Evolutionary conservation across 2,329 filamentous ascomycete species (phyloP), one percentile per base, ranked within the genome.

Genomic region (Colletotrichum phormii): DNA sequence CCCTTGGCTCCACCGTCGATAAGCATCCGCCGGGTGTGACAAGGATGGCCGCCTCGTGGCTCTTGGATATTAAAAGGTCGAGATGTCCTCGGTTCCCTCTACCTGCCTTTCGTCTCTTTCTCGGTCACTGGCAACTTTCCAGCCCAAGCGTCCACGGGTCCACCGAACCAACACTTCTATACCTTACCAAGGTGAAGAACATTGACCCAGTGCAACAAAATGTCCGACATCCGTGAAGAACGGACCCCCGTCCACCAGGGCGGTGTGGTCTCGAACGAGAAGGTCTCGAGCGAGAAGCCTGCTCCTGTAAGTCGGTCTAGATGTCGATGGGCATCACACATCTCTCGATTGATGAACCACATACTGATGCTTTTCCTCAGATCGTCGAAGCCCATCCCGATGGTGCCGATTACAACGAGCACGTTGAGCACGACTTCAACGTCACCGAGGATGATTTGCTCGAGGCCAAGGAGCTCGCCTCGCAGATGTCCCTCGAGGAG

Each of bases 361-460:
- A 11, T 49, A 15, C 55, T 72, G 33, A 70, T 13, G 11, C 5
- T 1, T n/a, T 24, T 42, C n/a, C 26, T 49, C 46, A 72, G 67
- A 26, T 60, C 51, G 64, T 71, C 58, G 68, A 74, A 4, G 24
- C 51, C 13, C 42, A 67, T n/a, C 46, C 63, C 18, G 72, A 72
- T 11, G 60, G 63, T 2, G 33, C 53, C 18, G 71, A 67, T 1
- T 67, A 61, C 22, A 55, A 72, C n/a, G 53, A 42, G 46, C 62
- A 67, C 62, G 72, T 67, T n/a, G 66, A 71, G 67, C 76, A 63
- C 26, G 76, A 76, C 46, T 57, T 86, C 67, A 85, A 86, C 73
- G 84, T 85, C 37, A 86, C 85, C 59, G 84, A 86, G 75, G 81
- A 85, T 59, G 85, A 86, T 73, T 79, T 86, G 9, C 81, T 84